Conservation (phyloP, 2,329 filamentous ascomycete species). For the Penicillium sp. region DNA sequence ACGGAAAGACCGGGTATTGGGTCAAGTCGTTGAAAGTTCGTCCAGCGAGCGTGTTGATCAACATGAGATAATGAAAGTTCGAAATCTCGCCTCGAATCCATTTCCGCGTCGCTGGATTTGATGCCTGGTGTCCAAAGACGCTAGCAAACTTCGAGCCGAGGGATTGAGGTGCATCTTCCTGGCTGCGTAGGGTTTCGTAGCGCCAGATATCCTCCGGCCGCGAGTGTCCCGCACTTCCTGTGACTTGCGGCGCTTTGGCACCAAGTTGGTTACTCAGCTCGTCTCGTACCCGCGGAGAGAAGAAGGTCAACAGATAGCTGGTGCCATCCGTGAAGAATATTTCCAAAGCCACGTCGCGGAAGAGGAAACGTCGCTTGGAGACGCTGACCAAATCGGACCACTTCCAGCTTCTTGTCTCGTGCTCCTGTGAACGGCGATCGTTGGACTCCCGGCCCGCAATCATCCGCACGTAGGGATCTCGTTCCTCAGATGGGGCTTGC, state of each 20-base stretch:
- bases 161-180: conserved; percentile 61
- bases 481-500: conserved; percentile 87
- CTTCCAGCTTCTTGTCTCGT: conserved; percentile 85
- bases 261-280: conserved; percentile 76
- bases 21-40: conserved; percentile 97
- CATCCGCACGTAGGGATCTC: conserved; percentile 92
- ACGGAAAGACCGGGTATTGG: conserved; percentile 96
- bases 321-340: conserved; percentile 96
- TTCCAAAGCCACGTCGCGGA: conserved; percentile 94
- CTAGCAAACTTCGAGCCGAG: conserved; percentile 88
- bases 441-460: conserved; percentile 74
- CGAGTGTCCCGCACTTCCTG: conserved; percentile 64
- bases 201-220: conserved; percentile 90
- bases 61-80: conserved; percentile 98
- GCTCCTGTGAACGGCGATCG: conserved; percentile 61
- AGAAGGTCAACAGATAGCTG: conserved; percentile 87
- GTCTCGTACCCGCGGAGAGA: conserved; percentile 70
- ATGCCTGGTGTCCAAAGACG: conserved; percentile 80
- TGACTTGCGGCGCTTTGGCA: conserved; percentile 76
- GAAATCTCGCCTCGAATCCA: conserved; percentile 96
- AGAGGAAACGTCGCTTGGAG: conserved; percentile 91
- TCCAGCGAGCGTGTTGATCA: conserved; percentile 95
- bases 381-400: conserved; percentile 95
- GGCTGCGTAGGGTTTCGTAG: conserved; percentile 74
- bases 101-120: conserved; percentile 79